These are phyloP conservation scores for Pseudogymnoascus sp. DNA, from an alignment of 2,329 filamentous ascomycete genomes.

Conservation along the genomic window DNA sequence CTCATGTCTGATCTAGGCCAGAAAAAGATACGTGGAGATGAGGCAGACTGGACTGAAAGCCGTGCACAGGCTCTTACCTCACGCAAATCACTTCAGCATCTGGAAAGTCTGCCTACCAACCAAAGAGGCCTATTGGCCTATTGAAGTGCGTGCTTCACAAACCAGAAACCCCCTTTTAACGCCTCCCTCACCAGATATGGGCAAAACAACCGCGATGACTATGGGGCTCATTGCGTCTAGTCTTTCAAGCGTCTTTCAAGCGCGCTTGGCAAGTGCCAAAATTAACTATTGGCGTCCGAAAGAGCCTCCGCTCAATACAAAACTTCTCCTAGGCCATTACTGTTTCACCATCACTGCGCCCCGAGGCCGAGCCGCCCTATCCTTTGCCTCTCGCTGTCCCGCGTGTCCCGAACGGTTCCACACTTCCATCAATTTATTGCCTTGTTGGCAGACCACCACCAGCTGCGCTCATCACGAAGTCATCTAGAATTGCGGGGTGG, in stretches of 20 bases:
- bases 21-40: neutral
- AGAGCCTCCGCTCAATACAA: neutral
- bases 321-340: neutral
- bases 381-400: neutral
- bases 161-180: neutral
- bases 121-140: neutral
- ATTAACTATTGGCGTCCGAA: neutral
- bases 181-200: neutral
- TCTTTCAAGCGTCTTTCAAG: neutral
- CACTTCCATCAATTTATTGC: neutral
- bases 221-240: conserved; percentile 1
- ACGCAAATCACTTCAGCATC: neutral
- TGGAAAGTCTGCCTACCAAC: neutral
- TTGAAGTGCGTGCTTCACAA: neutral
- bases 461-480: neutral
- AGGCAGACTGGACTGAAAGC: neutral
- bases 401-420: neutral
- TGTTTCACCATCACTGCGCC: neutral
- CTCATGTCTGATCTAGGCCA: neutral
- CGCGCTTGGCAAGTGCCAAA: conserved; percentile 1
- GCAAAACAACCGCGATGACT: neutral
- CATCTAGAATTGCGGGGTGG: neutral
- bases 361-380: neutral
- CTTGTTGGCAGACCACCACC: neutral
- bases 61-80: neutral